A percentile compares a stretch with the other conserved stretches of the same genome.
Conservation (phyloP, 805 yeast species). For the Maudiozyma turicensis region DNA sequence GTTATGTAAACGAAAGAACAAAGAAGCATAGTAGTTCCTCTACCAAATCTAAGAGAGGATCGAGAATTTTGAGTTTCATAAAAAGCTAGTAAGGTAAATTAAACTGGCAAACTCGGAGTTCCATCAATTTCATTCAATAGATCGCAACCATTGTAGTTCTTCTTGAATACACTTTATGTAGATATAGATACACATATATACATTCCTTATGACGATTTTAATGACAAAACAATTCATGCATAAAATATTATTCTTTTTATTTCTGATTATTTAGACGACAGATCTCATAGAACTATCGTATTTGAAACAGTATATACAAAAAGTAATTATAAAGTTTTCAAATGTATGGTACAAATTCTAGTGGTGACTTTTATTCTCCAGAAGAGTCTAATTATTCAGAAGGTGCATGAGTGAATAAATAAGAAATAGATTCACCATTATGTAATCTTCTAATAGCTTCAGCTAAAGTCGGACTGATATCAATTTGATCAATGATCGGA, state of each 20-base stretch:
- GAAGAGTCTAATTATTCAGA: neutral
- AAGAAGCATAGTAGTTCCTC: neutral
- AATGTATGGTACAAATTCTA: neutral
- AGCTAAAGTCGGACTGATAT: slow-evolving; percentile 78
- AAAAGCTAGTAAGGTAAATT: neutral
- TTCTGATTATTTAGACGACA: neutral
- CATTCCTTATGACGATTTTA: neutral
- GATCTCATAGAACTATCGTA: neutral
- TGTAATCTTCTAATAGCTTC: slow-evolving; percentile 92
- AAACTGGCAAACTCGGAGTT: neutral
- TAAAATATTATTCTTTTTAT: too few relatives aligned
- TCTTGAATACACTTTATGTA: too few relatives aligned
- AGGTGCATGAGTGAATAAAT: slow-evolving; percentile 44
- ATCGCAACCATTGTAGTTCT: too few relatives aligned
- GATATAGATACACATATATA: neutral
- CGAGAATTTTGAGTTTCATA: slow-evolving; percentile 21
- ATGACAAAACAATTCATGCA: neutral
- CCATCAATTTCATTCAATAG: too few relatives aligned
- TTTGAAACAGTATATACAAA: neutral
- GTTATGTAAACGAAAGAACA: neutral
- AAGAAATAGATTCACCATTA: slow-evolving; percentile 88
- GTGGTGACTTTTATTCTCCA: neutral
- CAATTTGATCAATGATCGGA: slow-evolving; percentile 68
- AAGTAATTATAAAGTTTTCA: slow-evolving; percentile 33
- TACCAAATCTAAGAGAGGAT: slow-evolving; percentile 13